Evolutionary conservation across 306 rosid species (phyloP).

Genomic region (Acacia melanoxylon): DNA sequence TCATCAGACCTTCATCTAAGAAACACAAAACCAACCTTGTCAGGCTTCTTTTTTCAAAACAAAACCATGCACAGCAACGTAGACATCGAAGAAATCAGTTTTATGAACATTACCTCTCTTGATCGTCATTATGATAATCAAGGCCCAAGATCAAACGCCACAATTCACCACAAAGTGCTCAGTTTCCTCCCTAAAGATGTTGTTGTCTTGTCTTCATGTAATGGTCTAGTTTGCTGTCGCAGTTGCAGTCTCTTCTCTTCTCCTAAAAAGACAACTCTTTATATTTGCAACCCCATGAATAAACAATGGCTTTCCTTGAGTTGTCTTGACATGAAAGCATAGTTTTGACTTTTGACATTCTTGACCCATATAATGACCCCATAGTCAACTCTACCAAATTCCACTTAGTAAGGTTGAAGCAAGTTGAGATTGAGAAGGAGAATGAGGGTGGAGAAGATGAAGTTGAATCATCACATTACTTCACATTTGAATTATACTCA

Average conservation of each 20-base stretch:
- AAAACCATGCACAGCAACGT: too few species aligned
- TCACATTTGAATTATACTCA: too few species aligned
- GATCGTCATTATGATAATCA: too few species aligned
- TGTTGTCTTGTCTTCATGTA: slow-evolving; percentile 49
- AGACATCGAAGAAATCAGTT: too few species aligned
- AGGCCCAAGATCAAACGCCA: background rate
- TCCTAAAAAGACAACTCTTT: slow-evolving; percentile 35
- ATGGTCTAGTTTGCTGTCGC: slow-evolving; percentile 62
- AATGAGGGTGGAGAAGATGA: too few species aligned
- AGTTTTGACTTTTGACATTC: slow-evolving; percentile 40
- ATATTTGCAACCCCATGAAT: slow-evolving; percentile 61
- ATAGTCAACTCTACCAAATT: background rate
- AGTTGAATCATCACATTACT: too few species aligned
- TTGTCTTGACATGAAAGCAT: slow-evolving; percentile 32
- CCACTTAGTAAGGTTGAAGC: too few species aligned
- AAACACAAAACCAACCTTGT: too few species aligned
- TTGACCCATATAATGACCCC: slow-evolving; percentile 9
- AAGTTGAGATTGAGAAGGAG: too few species aligned
- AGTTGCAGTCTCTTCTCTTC: slow-evolving; percentile 38
- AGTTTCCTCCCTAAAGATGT: slow-evolving; percentile 57
- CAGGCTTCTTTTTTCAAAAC: too few species aligned
- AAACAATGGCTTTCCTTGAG: slow-evolving; percentile 42
- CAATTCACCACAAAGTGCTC: slow-evolving; percentile 28
- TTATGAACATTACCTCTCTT: too few species aligned
- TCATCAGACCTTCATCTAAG: too few species aligned